phyloP scores from a whole-genome alignment of 129 eudicot genomes.

The Scalesia atractyloides region DNA sequence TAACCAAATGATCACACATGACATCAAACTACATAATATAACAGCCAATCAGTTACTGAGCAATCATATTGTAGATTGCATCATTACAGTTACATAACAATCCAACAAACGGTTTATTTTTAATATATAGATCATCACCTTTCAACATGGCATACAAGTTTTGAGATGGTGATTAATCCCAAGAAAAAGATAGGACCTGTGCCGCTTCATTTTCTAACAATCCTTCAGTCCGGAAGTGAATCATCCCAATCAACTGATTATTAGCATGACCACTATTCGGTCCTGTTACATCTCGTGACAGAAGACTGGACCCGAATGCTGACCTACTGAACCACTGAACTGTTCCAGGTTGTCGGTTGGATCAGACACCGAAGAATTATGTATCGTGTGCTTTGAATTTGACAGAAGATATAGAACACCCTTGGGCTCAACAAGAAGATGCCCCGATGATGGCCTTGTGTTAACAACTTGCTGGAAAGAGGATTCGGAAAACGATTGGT shows the following conservation, averaged over 20 bases:
- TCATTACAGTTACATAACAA: constrained; percentile 13
- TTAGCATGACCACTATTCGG: background rate
- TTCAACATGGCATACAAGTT: constrained; percentile 4
- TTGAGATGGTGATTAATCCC: constrained; percentile 24
- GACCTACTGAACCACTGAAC: constrained; percentile 17
- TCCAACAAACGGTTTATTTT: background rate
- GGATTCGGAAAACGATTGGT: constrained; percentile 15
- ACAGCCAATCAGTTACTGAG: background rate
- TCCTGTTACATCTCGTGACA: constrained; percentile 12
- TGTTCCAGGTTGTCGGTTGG: constrained; percentile 29
- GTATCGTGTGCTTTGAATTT: constrained; percentile 29
- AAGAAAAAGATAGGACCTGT: constrained; percentile 38
- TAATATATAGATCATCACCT: constrained; percentile 5
- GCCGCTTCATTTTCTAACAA: constrained; percentile 34
- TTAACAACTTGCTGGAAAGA: constrained; percentile 13
- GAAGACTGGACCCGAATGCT: constrained; percentile 11
- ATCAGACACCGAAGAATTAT: constrained; percentile 11
- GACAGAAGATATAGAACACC: constrained; percentile 49
- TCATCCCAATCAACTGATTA: constrained; percentile 26
- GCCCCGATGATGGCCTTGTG: constrained; percentile 12
- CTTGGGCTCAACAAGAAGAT: constrained; percentile 28
- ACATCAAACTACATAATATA: constrained; percentile 2
- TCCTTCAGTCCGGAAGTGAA: constrained; percentile 34
- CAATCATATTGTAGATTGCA: background rate
- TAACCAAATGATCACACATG: constrained; percentile 7